Evolutionary conservation across 371 early-diverging fungal species (phyloP).

Genomic region (Mucor indicus): DNA sequence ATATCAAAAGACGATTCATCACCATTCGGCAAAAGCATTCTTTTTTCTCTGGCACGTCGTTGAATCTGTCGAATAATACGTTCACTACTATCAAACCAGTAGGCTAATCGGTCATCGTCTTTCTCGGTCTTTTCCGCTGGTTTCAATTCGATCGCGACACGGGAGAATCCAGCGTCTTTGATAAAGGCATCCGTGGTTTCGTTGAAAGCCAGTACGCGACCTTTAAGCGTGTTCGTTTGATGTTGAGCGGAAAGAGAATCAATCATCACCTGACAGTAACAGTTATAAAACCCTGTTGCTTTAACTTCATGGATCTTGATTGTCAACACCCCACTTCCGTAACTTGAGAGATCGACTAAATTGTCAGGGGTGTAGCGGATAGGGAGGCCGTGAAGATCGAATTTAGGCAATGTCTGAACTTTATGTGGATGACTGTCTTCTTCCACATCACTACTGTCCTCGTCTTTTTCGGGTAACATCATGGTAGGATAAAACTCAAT

Average conservation of each 20-base stretch:
- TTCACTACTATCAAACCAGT: conserved; percentile 36
- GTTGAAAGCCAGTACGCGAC: conserved; percentile 24
- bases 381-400: conserved; percentile 27
- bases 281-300: conserved; percentile 15
- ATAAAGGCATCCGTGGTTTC: conserved; percentile 53
- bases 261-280: conserved; percentile 37
- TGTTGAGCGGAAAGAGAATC: conserved; percentile 34
- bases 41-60: conserved; percentile 4
- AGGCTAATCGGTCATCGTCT: conserved; percentile 26
- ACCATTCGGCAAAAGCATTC: too few species aligned
- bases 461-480: conserved; percentile 10
- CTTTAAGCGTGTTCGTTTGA: conserved; percentile 30
- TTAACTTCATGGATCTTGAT: conserved; percentile 40
- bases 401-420: background rate
- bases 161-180: conserved; percentile 62
- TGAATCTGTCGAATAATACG: conserved; percentile 35
- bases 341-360: conserved; percentile 32
- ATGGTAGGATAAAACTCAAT: conserved; percentile 67
- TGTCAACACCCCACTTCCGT: conserved; percentile 31
- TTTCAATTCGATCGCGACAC: conserved; percentile 47
- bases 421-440: background rate
- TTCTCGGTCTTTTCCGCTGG: conserved; percentile 22
- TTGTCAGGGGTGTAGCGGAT: conserved; percentile 43
- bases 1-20: too few species aligned
- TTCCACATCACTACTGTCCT: conserved; percentile 9